Conservation (phyloP, 177 flowering plant genomes). For the Telopea speciosissima region DNA sequence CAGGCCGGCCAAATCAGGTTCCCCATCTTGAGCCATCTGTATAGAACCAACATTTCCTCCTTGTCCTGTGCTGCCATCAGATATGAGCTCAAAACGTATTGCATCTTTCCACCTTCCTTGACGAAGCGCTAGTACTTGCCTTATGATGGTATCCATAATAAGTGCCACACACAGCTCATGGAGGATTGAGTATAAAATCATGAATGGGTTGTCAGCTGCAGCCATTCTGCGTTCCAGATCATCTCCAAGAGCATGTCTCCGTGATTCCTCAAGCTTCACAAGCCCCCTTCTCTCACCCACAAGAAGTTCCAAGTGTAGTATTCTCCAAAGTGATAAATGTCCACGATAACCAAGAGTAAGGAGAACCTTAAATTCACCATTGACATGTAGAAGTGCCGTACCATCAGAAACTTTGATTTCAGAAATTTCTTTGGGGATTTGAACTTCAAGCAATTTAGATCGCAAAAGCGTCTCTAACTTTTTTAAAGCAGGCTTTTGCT, state of each 20-base stretch:
- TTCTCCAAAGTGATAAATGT: constrained; percentile 87
- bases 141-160: constrained; percentile 88
- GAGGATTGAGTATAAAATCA: constrained; percentile 67
- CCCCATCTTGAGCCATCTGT: constrained; percentile 68
- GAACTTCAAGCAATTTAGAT: constrained; percentile 74
- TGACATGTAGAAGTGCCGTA: constrained; percentile 62
- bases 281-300: constrained; percentile 86
- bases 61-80: constrained; percentile 57
- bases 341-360: constrained; percentile 97
- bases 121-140: constrained; percentile 79
- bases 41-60: constrained; percentile 42
- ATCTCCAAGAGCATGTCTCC: constrained; percentile 83
- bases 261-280: constrained; percentile 70
- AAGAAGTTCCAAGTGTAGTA: constrained; percentile 87
- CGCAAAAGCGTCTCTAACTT: constrained; percentile 79
- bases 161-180: constrained; percentile 94
- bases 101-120: constrained; percentile 97
- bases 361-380: constrained; percentile 88
- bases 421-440: constrained; percentile 73
- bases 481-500: constrained; percentile 68
- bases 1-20: constrained; percentile 61
- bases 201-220: constrained; percentile 77
- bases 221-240: constrained; percentile 98
- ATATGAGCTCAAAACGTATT: constrained; percentile 81
- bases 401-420: constrained; percentile 82